Conservation (phyloP, 352 stramenopile genomes). For the Thalassiosira hispida region DNA sequence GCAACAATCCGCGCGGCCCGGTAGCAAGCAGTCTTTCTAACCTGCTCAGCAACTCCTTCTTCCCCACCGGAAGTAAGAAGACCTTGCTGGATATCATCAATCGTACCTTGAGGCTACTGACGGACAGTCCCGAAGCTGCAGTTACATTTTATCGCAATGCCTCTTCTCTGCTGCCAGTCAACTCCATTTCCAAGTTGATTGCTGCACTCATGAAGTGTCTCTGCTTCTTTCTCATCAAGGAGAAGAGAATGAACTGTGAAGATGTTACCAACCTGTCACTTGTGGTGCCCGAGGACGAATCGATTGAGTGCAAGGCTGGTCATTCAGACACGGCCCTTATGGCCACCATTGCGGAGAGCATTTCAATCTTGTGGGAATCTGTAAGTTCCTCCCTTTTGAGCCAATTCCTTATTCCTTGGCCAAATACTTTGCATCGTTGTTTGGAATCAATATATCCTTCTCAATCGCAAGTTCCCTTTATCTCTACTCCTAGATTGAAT, state of each 20-base stretch:
- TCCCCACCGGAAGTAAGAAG: constrained; percentile 75
- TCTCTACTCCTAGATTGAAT: constrained; percentile 27
- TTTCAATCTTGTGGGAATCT: constrained; percentile 71
- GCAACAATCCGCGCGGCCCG: constrained; percentile 57
- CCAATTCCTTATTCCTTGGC: not conserved
- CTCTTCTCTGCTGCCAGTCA: constrained; percentile 65
- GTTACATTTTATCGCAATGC: constrained; percentile 85
- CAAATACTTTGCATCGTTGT: not conserved
- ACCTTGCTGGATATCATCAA: constrained; percentile 76
- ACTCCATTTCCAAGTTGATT: constrained; percentile 82
- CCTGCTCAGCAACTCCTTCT: constrained; percentile 87
- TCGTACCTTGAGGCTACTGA: constrained; percentile 80
- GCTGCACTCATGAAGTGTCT: constrained; percentile 84
- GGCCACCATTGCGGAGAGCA: constrained; percentile 69
- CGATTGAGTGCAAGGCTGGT: constrained; percentile 18
- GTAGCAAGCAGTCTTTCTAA: constrained; percentile 74
- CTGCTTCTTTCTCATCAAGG: constrained; percentile 44
- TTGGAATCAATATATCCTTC: constrained; percentile 3
- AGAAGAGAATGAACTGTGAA: constrained; percentile 39
- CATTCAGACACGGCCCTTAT: constrained; percentile 63
- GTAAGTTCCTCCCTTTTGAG: constrained; percentile 32
- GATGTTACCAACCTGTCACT: constrained; percentile 17
- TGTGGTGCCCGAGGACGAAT: constrained; percentile 31
- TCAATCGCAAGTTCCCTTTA: not conserved
- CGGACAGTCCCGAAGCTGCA: constrained; percentile 77